These are phyloP conservation scores for Solanum bukasovii DNA, from an alignment of 257 asterid species.

Conservation along the genomic window DNA sequence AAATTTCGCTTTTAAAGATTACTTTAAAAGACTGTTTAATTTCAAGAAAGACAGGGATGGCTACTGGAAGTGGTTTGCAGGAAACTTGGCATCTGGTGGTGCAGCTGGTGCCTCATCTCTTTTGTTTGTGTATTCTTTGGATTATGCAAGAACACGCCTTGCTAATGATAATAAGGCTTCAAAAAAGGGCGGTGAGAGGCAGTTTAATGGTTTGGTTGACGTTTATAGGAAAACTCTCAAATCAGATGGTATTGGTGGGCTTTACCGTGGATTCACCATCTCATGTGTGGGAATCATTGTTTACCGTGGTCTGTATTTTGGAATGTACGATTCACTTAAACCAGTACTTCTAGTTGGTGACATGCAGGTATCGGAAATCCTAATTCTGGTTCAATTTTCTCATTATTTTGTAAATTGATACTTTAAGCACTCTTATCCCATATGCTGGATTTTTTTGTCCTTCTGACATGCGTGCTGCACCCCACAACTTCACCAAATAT, in stretches of 20 bases:
- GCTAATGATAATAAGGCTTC: constrained; percentile 64
- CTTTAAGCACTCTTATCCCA: not conserved
- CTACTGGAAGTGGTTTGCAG: constrained; percentile 79
- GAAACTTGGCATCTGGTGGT: constrained; percentile 67
- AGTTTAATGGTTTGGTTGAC: constrained; percentile 64
- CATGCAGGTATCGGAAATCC: constrained; percentile 29
- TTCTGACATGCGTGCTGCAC: not conserved
- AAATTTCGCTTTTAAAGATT: constrained; percentile 74
- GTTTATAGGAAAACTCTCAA: constrained; percentile 58
- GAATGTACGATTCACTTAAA: constrained; percentile 74
- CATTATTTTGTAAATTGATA: not conserved
- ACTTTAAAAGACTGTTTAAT: constrained; percentile 62
- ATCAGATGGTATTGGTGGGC: constrained; percentile 62
- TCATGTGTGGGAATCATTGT: constrained; percentile 68
- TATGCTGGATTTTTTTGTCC: not conserved
- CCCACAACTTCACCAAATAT: not conserved
- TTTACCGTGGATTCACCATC: constrained; percentile 66
- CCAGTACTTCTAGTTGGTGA: constrained; percentile 47
- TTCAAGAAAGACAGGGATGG: constrained; percentile 61
- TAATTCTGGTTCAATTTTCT: not conserved
- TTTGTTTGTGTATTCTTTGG: constrained; percentile 54
- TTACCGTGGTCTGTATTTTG: constrained; percentile 81
- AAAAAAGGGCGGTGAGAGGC: constrained; percentile 70
- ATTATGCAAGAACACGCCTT: constrained; percentile 67
- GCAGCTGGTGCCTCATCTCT: constrained; percentile 74